Conservation (phyloP, 257 asterid species). For the Mitragyna speciosa region DNA sequence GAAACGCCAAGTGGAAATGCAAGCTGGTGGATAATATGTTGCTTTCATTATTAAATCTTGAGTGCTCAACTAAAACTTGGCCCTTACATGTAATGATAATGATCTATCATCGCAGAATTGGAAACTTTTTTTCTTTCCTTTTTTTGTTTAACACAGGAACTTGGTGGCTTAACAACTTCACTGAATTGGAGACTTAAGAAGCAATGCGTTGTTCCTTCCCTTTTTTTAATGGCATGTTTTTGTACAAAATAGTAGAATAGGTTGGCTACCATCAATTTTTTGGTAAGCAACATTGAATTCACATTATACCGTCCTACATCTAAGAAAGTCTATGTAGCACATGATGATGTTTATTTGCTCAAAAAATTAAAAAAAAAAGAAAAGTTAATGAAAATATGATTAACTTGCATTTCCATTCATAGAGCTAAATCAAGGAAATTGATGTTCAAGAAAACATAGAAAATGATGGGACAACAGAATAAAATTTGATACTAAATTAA, state of each 20-base stretch:
- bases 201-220: background rate
- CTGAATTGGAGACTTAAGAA: background rate
- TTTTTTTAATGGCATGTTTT: background rate
- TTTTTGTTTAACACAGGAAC: no score
- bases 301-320: background rate
- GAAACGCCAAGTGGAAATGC: slow-evolving; percentile 25
- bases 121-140: background rate
- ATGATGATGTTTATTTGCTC: no score
- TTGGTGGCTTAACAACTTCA: no score
- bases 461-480: background rate
- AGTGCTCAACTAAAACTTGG: background rate
- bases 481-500: background rate
- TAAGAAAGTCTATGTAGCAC: no score
- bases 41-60: slow-evolving; percentile 31
- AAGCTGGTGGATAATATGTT: slow-evolving; percentile 44
- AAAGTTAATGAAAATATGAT: background rate
- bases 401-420: background rate
- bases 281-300: background rate
- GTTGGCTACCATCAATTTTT: background rate
- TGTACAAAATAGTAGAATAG: background rate
- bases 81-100: background rate
- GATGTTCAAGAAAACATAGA: background rate
- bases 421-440: background rate
- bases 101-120: background rate
- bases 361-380: background rate